Percentiles rank a stretch among this genome's conserved stretches.
These are phyloP conservation scores for Apophysomyces ossiformis DNA, from an alignment of 371 early-diverging fungal genomes.

Conservation along the genomic window DNA sequence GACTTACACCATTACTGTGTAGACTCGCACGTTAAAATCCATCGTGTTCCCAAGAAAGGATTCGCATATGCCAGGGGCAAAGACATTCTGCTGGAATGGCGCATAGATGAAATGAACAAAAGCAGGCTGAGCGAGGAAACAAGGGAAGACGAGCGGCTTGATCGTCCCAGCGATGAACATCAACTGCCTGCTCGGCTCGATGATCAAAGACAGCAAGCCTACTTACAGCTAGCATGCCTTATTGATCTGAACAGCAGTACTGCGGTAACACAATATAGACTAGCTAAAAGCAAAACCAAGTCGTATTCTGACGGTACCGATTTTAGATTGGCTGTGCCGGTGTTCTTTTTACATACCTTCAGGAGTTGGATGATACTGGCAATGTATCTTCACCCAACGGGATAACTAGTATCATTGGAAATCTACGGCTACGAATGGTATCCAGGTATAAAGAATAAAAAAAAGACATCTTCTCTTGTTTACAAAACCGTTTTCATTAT, in stretches of 20 bases:
- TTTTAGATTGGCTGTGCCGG: slow-evolving; percentile 69
- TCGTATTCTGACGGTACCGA: neutral
- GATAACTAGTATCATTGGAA: slow-evolving; percentile 23
- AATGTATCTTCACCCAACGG: slow-evolving; percentile 24
- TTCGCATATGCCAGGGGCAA: slow-evolving; percentile 57
- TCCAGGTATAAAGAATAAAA: slow-evolving; percentile 21
- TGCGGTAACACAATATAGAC: slow-evolving; percentile 23
- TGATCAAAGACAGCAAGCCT: slow-evolving; percentile 47
- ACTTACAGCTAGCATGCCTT: slow-evolving; percentile 54
- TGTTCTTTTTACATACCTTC: slow-evolving; percentile 57
- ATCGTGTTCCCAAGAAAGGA: slow-evolving; percentile 54
- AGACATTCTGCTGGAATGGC: slow-evolving; percentile 33
- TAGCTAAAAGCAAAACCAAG: neutral
- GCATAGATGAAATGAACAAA: slow-evolving; percentile 5
- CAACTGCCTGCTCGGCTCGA: slow-evolving; percentile 27
- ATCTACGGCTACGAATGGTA: slow-evolving; percentile 29
- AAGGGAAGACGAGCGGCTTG: neutral
- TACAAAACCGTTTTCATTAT: too few relatives aligned
- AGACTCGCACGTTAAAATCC: slow-evolving; percentile 33
- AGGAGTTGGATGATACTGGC: slow-evolving; percentile 27
- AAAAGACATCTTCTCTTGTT: neutral
- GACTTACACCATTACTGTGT: neutral
- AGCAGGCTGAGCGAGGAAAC: neutral
- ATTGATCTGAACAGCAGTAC: slow-evolving; percentile 52
- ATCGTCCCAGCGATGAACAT: neutral